A percentile compares a stretch with the other conserved stretches of the same genome.
phyloP scores from a whole-genome alignment of 1,284 basidiomycete species.

The Ustilago esculenta region DNA sequence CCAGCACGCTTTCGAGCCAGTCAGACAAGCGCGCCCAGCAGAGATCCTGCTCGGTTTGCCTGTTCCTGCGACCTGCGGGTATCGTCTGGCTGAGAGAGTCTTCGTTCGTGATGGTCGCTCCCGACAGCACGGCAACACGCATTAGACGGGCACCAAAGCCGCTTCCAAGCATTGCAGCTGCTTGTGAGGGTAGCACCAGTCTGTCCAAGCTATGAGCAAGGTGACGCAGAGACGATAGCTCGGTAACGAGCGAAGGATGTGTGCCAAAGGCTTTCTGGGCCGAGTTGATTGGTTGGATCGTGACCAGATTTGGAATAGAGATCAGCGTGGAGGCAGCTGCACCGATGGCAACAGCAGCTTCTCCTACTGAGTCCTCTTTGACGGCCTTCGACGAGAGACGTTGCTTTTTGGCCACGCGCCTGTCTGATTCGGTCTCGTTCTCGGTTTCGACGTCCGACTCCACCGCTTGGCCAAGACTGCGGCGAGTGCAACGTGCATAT shows the following conservation, averaged over 20 bases:
- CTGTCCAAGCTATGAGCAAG: slow-evolving; percentile 46
- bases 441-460: slow-evolving; percentile 38
- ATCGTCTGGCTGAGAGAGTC: slow-evolving; percentile 44
- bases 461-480: slow-evolving; percentile 20
- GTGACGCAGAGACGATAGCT: slow-evolving; percentile 48
- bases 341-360: slow-evolving; percentile 7
- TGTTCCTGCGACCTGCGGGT: slow-evolving; percentile 15
- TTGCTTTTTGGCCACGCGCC: slow-evolving; percentile 16
- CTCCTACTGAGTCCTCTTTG: slow-evolving; percentile 12
- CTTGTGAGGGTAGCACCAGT: slow-evolving; percentile 46
- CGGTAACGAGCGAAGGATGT: slow-evolving; percentile 40
- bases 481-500: slow-evolving; percentile 32
- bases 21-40: slow-evolving; percentile 45
- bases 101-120: slow-evolving; percentile 43
- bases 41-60: slow-evolving; percentile 35
- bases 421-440: neutral
- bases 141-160: slow-evolving; percentile 38
- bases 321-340: slow-evolving; percentile 10
- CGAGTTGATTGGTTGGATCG: slow-evolving; percentile 40
- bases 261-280: slow-evolving; percentile 39
- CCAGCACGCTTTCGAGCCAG: slow-evolving; percentile 47
- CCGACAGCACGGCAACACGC: slow-evolving; percentile 43
- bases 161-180: slow-evolving; percentile 42
- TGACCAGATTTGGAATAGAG: slow-evolving; percentile 41
- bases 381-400: slow-evolving; percentile 18